These are phyloP conservation scores for Verticillium longisporum DNA, from an alignment of 2,329 filamentous ascomycete genomes.

Conservation along the genomic window DNA sequence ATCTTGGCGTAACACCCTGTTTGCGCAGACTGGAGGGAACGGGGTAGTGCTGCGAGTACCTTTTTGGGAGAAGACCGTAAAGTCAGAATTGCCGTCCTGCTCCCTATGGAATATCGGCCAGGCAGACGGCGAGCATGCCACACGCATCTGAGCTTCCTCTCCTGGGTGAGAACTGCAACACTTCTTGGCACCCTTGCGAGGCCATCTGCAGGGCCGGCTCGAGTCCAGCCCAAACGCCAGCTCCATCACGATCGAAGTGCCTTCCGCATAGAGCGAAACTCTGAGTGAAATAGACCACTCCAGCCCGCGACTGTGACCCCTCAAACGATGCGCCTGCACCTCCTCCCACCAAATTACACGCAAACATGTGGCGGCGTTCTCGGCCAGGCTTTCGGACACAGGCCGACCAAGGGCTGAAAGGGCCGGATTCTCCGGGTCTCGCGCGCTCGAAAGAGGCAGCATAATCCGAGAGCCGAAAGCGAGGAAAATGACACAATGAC, in stretches of 20 bases:
- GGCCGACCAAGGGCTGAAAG: background rate
- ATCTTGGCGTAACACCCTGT: too few relatives aligned
- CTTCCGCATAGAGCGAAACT: background rate
- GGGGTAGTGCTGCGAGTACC: too few relatives aligned
- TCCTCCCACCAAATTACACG: background rate
- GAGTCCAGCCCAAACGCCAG: background rate
- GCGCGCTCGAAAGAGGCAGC: background rate
- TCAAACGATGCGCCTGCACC: background rate
- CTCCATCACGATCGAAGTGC: background rate
- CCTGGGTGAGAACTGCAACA: background rate
- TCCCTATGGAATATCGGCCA: too few relatives aligned
- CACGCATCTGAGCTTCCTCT: background rate
- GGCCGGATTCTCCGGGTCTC: background rate
- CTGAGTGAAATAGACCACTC: background rate
- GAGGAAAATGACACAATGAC: background rate
- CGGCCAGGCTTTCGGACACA: background rate
- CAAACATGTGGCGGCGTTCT: background rate
- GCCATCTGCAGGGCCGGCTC: background rate
- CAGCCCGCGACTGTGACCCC: background rate
- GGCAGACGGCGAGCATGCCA: background rate
- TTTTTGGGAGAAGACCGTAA: too few relatives aligned
- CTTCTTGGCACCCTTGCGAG: background rate
- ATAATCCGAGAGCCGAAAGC: background rate
- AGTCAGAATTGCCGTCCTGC: too few relatives aligned
- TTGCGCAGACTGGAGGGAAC: too few relatives aligned